A percentile compares a stretch with the other conserved stretches of the same genome.
Evolutionary conservation across 106 monocot species (phyloP).

Genomic region (Dioscorea alata): DNA sequence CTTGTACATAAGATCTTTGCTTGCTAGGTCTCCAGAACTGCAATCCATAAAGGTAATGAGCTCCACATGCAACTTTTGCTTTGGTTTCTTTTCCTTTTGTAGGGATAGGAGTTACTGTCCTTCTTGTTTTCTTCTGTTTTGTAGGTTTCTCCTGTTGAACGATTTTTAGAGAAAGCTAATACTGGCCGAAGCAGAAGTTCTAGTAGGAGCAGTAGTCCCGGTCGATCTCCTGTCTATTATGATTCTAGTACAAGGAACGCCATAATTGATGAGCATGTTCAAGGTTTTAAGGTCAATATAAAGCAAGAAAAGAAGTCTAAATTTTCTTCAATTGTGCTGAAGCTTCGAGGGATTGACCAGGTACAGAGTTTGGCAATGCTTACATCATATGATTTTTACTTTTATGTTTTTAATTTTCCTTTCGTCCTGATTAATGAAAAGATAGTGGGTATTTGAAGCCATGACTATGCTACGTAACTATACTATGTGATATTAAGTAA

Average conservation of each 20-base stretch:
- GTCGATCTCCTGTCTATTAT: constrained; percentile 66
- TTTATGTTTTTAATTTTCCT: not conserved
- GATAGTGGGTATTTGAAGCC: too few species aligned
- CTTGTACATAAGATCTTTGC: constrained; percentile 95
- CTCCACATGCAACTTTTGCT: not conserved
- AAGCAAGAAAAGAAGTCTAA: constrained; percentile 94
- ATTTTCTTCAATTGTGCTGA: constrained; percentile 82
- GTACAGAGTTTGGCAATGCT: constrained; percentile 19
- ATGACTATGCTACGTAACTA: too few species aligned
- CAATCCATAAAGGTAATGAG: constrained; percentile 83
- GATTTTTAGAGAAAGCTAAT: constrained; percentile 88
- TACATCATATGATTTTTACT: not conserved
- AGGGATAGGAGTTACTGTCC: not conserved
- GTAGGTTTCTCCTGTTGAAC: constrained; percentile 81
- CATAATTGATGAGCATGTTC: constrained; percentile 67
- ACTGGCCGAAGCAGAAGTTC: constrained; percentile 78
- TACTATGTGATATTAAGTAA: too few species aligned
- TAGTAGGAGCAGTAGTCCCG: constrained; percentile 84
- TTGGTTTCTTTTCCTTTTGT: not conserved
- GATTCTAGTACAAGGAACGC: constrained; percentile 51
- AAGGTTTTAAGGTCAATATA: constrained; percentile 86
- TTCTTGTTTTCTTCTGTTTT: constrained; percentile 3
- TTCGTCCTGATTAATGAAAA: too few species aligned
- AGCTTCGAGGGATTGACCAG: constrained; percentile 97
- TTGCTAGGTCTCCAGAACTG: constrained; percentile 89